A percentile compares a stretch with the other conserved stretches of the same genome.
Conservation (phyloP, 2,329 filamentous ascomycete species). For the Clonostachys chloroleuca region DNA sequence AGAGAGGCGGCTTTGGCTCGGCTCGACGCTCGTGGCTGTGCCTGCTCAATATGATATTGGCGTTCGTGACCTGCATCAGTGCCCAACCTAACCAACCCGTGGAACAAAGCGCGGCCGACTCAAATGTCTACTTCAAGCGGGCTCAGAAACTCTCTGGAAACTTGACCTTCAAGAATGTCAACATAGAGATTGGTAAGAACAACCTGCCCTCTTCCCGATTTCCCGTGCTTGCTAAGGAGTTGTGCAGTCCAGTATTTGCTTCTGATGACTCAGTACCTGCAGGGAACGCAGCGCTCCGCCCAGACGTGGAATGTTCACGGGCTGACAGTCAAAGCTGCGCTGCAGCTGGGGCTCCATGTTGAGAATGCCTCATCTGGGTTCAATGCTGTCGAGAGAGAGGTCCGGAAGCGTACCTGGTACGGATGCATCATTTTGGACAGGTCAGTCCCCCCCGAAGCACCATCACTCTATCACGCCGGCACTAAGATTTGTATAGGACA, state of each 20-base stretch:
- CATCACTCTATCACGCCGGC: too few species aligned
- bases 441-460: not conserved
- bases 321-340: too few species aligned
- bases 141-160: not conserved
- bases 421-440: not conserved
- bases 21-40: too few species aligned
- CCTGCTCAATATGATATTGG: too few species aligned
- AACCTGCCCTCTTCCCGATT: not conserved
- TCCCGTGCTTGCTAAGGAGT: too few species aligned
- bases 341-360: not conserved
- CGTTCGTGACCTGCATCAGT: too few species aligned
- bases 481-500: too few species aligned
- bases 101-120: not conserved
- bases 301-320: not conserved
- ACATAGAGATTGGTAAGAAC: conserved; percentile 1
- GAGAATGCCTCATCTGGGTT: not conserved
- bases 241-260: too few species aligned
- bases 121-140: not conserved
- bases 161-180: not conserved
- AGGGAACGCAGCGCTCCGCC: not conserved
- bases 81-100: too few species aligned
- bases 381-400: not conserved
- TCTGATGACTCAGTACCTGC: too few species aligned
- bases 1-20: too few species aligned
- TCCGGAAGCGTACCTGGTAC: not conserved